phyloP scores from a whole-genome alignment of 805 yeast species.

The Kodamaea nitidulidarum region DNA sequence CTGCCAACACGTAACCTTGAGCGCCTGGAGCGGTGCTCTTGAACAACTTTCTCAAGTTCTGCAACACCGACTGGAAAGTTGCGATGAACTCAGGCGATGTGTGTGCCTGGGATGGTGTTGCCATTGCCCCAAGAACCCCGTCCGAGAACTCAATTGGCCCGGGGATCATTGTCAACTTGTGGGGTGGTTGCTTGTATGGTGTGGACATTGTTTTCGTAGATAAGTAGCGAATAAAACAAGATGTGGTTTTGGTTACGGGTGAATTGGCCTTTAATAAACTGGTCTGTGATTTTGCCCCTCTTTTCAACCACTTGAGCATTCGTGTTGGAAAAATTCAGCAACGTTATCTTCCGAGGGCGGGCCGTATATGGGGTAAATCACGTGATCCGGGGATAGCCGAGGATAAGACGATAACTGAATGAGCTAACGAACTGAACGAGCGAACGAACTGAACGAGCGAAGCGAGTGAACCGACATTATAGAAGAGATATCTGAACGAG shows the following conservation, averaged over 20 bases:
- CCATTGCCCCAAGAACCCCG: conserved; percentile 72
- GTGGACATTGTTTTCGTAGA: conserved; percentile 22
- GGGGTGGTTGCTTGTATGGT: conserved; percentile 40
- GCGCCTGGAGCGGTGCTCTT: conserved; percentile 60
- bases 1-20: conserved; percentile 79
- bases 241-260: too few species aligned
- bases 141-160: conserved; percentile 87
- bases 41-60: conserved; percentile 69
- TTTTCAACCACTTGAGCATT: neutral
- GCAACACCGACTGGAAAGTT: conserved; percentile 66
- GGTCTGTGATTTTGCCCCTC: neutral
- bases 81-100: conserved; percentile 79
- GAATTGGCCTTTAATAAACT: neutral
- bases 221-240: neutral
- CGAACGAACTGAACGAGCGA: too few species aligned
- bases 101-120: conserved; percentile 84
- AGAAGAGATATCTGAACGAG: too few species aligned
- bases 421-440: too few species aligned
- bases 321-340: neutral
- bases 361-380: neutral
- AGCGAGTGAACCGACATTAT: too few species aligned
- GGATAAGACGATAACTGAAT: too few species aligned
- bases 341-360: neutral
- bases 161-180: conserved; percentile 61
- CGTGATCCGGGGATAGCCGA: neutral